A percentile compares a stretch with the other conserved stretches of the same genome.
Evolutionary conservation across 2,329 filamentous ascomycete genomes (phyloP).

Genomic region (Dendryphion nanum): DNA sequence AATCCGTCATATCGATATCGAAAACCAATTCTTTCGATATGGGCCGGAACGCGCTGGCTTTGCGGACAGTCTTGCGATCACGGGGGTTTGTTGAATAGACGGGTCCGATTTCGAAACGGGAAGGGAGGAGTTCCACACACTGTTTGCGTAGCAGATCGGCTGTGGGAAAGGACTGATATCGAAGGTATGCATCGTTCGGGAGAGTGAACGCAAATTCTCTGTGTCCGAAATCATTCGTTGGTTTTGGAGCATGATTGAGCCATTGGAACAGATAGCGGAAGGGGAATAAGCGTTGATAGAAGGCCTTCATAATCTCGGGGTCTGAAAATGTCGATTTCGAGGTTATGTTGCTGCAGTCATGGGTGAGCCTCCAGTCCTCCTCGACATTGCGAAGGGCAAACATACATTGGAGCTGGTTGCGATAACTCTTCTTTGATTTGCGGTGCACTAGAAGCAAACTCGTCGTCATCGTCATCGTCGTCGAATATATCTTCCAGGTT

Average conservation of each 20-base stretch:
- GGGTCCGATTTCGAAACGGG: slow-evolving; percentile 97
- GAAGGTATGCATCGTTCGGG: slow-evolving; percentile 86
- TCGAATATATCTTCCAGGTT: slow-evolving; percentile 60
- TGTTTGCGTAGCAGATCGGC: slow-evolving; percentile 82
- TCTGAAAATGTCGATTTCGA: slow-evolving; percentile 58
- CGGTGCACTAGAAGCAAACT: slow-evolving; percentile 57
- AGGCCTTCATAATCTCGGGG: slow-evolving; percentile 83
- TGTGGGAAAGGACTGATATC: slow-evolving; percentile 79
- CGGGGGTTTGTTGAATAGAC: slow-evolving; percentile 92
- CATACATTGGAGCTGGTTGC: slow-evolving; percentile 42
- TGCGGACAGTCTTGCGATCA: slow-evolving; percentile 84
- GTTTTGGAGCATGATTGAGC: slow-evolving; percentile 89
- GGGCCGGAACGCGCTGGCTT: slow-evolving; percentile 78
- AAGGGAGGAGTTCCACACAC: slow-evolving; percentile 81
- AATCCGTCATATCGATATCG: slow-evolving; percentile 99
- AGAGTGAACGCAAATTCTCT: slow-evolving; percentile 96
- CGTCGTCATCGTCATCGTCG: slow-evolving; percentile 56
- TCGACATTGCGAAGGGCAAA: no score
- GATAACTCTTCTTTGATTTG: slow-evolving; percentile 44
- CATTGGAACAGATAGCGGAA: slow-evolving; percentile 95
- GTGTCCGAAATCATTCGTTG: slow-evolving; percentile 84
- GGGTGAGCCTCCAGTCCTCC: no score
- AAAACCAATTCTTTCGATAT: slow-evolving; percentile 94
- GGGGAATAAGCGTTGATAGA: slow-evolving; percentile 93
- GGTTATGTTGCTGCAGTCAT: slow-evolving; percentile 30